Conservation (phyloP, 2,329 filamentous ascomycete genomes). For the Cordyceps pruinosa region DNA sequence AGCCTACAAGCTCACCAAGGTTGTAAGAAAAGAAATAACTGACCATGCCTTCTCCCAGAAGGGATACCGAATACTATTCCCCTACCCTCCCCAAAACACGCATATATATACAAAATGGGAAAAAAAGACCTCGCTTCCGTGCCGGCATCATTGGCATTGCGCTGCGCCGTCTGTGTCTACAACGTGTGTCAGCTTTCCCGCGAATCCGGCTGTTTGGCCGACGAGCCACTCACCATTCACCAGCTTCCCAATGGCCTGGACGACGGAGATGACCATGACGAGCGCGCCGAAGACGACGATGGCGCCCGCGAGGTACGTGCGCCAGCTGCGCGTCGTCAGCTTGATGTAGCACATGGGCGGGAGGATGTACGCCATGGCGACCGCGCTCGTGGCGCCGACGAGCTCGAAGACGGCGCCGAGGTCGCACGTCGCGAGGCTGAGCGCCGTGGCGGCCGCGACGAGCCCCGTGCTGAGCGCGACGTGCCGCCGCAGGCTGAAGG, state of each 20-base stretch:
- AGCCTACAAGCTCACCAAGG: neutral
- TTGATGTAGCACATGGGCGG: constrained; percentile 95
- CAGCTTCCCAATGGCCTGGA: constrained; percentile 68
- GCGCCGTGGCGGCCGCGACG: constrained; percentile 67
- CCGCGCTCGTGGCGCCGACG: constrained; percentile 90
- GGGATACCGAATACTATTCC: neutral
- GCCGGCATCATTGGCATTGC: constrained; percentile 1
- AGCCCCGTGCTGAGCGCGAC: constrained; percentile 78
- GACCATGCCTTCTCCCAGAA: neutral
- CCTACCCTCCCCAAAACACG: neutral
- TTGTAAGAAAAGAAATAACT: no score
- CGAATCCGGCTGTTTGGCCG: neutral
- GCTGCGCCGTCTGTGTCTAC: constrained; percentile 14
- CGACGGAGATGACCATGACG: constrained; percentile 75
- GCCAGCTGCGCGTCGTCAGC: constrained; percentile 70
- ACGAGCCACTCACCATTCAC: constrained; percentile 34
- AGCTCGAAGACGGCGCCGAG: constrained; percentile 91
- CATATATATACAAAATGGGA: neutral
- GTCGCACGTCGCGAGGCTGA: constrained; percentile 85
- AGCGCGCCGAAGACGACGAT: constrained; percentile 70
- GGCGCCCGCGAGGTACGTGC: constrained; percentile 63
- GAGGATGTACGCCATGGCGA: constrained; percentile 88
- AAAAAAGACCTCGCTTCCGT: neutral
- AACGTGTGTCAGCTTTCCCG: neutral
- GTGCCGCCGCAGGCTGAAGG: constrained; percentile 78